phyloP scores from a whole-genome alignment of 2,329 filamentous ascomycete species.

The Exophiala calicioides region DNA sequence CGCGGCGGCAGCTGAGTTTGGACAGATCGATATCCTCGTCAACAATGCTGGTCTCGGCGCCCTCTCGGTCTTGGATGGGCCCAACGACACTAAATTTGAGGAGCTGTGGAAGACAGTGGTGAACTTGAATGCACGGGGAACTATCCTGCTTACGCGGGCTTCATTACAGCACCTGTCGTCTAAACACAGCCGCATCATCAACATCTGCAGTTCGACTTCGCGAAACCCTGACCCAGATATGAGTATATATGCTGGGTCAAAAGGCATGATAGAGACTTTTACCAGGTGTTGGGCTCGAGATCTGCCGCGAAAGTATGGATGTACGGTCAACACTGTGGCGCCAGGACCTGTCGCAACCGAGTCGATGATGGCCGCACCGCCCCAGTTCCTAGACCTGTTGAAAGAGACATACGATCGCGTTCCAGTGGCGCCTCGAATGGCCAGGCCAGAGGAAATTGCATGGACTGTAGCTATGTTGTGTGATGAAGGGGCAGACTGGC shows the following conservation, averaged over 20 bases:
- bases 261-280: conserved; percentile 52
- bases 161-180: conserved; percentile 43
- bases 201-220: conserved; percentile 44
- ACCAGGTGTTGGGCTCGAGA: conserved; percentile 45
- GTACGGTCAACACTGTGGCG: conserved; percentile 36
- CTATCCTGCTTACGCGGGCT: conserved; percentile 32
- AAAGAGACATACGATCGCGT: conserved; percentile 47
- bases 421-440: conserved; percentile 47
- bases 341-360: conserved; percentile 33
- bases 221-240: conserved; percentile 35
- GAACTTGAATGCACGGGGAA: conserved; percentile 20
- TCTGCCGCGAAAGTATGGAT: conserved; percentile 34
- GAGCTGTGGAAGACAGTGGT: conserved; percentile 11
- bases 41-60: conserved; percentile 43
- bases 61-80: conserved; percentile 41
- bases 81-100: not conserved
- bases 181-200: conserved; percentile 44
- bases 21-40: conserved; percentile 34
- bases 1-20: conserved; percentile 24
- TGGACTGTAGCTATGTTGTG: conserved; percentile 50
- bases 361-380: conserved; percentile 38
- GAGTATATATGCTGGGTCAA: conserved; percentile 53
- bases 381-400: conserved; percentile 46
- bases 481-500: conserved; percentile 49
- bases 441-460: conserved; percentile 49